phyloP scores from a whole-genome alignment of 768 basidiomycete genomes.

The Cubamyces sp. region DNA sequence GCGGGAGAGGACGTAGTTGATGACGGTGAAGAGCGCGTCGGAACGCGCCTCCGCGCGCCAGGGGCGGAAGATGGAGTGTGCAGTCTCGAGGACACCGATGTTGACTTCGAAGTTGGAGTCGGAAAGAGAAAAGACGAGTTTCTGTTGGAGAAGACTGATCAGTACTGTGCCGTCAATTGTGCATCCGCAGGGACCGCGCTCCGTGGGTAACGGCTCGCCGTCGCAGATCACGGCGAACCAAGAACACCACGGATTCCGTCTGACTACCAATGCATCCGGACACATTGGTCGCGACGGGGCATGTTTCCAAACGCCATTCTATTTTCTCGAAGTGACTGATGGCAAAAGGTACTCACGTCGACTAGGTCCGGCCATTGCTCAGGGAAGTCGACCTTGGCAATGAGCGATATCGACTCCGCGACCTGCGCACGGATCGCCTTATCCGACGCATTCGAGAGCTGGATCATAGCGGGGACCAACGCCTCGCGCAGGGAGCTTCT shows the following conservation, averaged over 20 bases:
- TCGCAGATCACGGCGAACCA: too few relatives aligned
- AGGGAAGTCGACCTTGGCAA: conserved; percentile 93
- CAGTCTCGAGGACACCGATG: conserved; percentile 88
- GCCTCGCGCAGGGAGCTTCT: conserved; percentile 72
- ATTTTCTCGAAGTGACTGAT: too few relatives aligned
- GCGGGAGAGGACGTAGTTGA: conserved; percentile 85
- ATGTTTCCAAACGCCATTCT: too few relatives aligned
- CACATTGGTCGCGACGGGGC: too few relatives aligned
- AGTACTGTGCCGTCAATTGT: neutral
- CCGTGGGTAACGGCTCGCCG: too few relatives aligned
- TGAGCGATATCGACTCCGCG: conserved; percentile 89
- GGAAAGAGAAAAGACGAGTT: conserved; percentile 86
- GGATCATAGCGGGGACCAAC: conserved; percentile 91
- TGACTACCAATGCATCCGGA: too few relatives aligned
- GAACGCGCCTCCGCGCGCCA: conserved; percentile 93
- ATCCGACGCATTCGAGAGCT: conserved; percentile 73
- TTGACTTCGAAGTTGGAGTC: conserved; percentile 82
- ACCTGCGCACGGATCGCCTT: conserved; percentile 81
- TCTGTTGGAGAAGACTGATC: conserved; percentile 48
- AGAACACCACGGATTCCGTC: too few relatives aligned
- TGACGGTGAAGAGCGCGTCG: conserved; percentile 84
- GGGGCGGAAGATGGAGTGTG: conserved; percentile 92
- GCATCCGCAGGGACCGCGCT: too few relatives aligned
- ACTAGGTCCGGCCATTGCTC: conserved; percentile 85
- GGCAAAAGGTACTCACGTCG: conserved; percentile 62